These are phyloP conservation scores for Polygonum aviculare DNA, from an alignment of 148 eudicot species.

Conservation along the genomic window DNA sequence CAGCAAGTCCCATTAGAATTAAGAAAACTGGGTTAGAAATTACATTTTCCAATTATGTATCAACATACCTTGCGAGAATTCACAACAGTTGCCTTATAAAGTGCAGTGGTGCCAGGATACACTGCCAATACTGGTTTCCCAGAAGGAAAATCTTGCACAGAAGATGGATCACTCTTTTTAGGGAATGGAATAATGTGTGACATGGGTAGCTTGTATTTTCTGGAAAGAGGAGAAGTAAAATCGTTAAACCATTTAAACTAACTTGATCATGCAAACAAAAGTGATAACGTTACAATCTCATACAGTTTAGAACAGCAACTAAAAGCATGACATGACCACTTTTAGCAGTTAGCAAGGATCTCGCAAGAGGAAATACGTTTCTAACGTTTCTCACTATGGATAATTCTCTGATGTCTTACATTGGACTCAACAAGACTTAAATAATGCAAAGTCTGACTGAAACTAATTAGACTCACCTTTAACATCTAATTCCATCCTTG, in stretches of 20 bases:
- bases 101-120: constrained; percentile 90
- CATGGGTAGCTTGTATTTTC: constrained; percentile 75
- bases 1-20: not conserved
- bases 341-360: too few species aligned
- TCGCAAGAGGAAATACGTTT: too few species aligned
- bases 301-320: not conserved
- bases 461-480: too few species aligned
- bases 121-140: constrained; percentile 89
- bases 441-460: too few species aligned
- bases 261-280: not conserved
- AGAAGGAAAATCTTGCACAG: constrained; percentile 61
- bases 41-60: not conserved
- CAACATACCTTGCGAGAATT: constrained; percentile 68
- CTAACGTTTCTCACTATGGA: too few species aligned
- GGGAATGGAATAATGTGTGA: constrained; percentile 92
- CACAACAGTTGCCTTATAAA: constrained; percentile 93
- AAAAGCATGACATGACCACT: not conserved
- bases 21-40: not conserved
- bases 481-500: too few species aligned
- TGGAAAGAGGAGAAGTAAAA: constrained; percentile 19
- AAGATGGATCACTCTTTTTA: constrained; percentile 59
- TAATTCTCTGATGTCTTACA: too few species aligned
- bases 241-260: not conserved
- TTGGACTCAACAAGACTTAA: too few species aligned
- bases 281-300: not conserved